Conservation (phyloP, 768 basidiomycete species). For the Russula olivacea region DNA sequence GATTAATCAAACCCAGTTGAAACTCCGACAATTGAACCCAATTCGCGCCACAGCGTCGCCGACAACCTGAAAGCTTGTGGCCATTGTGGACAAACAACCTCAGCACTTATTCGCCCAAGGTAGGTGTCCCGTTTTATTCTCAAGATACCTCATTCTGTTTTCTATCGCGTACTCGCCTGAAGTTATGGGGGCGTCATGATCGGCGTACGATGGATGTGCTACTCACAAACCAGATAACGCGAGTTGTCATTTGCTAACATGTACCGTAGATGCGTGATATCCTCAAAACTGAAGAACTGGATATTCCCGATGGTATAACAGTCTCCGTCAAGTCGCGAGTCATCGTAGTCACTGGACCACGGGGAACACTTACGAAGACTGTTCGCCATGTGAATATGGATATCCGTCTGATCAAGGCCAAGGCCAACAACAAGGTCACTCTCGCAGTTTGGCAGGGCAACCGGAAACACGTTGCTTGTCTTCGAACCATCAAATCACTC, state of each 20-base stretch:
- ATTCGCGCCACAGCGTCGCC: conserved; percentile 25
- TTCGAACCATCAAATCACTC: conserved; percentile 90
- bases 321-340: conserved; percentile 86
- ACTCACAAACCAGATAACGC: conserved; percentile 30
- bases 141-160: neutral
- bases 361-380: conserved; percentile 88
- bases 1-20: conserved; percentile 11
- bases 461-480: conserved; percentile 97
- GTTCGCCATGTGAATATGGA: conserved; percentile 94
- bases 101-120: conserved; percentile 32
- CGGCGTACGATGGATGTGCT: conserved; percentile 37
- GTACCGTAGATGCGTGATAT: conserved; percentile 78
- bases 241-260: conserved; percentile 26
- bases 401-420: conserved; percentile 75
- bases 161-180: neutral
- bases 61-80: conserved; percentile 22
- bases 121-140: conserved; percentile 26
- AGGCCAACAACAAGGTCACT: conserved; percentile 59
- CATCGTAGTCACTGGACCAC: conserved; percentile 87
- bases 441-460: conserved; percentile 97
- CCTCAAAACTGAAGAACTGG: conserved; percentile 89
- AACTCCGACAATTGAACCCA: conserved; percentile 23
- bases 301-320: conserved; percentile 78
- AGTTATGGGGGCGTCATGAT: conserved; percentile 1
- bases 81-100: conserved; percentile 31